phyloP scores from a whole-genome alignment of 805 yeast genomes.

The Candida boleticola region DNA sequence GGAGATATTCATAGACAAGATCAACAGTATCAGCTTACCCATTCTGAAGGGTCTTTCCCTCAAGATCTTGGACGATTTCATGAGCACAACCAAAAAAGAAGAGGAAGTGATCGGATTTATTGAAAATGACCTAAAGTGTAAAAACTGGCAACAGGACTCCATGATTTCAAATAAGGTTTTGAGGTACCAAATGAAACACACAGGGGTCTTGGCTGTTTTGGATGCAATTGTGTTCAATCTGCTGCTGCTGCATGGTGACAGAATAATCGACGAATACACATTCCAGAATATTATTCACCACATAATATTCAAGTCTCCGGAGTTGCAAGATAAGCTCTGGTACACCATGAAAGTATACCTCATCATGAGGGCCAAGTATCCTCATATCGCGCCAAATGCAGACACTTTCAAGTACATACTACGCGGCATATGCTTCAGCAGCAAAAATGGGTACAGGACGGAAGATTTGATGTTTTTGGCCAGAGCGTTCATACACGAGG shows the following conservation, averaged over 20 bases:
- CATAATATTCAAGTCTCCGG: background rate
- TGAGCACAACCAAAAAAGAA: conserved; percentile 23
- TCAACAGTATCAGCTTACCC: conserved; percentile 31
- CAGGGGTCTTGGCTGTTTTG: background rate
- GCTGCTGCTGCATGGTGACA: background rate
- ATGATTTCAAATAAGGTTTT: conserved; percentile 29
- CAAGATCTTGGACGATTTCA: conserved; percentile 34
- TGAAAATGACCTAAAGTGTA: conserved; percentile 29
- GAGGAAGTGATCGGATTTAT: conserved; percentile 30
- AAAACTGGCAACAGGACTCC: conserved; percentile 28
- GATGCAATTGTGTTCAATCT: background rate
- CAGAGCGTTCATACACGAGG: conserved; percentile 15
- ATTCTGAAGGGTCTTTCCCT: conserved; percentile 28
- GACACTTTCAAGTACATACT: conserved; percentile 2
- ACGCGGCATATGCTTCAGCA: conserved; percentile 2
- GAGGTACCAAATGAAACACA: conserved; percentile 5
- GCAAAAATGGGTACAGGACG: background rate
- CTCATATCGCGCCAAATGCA: conserved; percentile 3
- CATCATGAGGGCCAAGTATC: background rate
- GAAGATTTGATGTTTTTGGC: conserved; percentile 7
- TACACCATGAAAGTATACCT: background rate
- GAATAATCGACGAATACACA: background rate
- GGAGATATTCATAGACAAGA: conserved; percentile 32
- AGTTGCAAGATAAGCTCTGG: background rate
- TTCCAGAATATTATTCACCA: background rate